phyloP scores from a whole-genome alignment of 2,329 filamentous ascomycete species.

The Epichloe sp. region DNA sequence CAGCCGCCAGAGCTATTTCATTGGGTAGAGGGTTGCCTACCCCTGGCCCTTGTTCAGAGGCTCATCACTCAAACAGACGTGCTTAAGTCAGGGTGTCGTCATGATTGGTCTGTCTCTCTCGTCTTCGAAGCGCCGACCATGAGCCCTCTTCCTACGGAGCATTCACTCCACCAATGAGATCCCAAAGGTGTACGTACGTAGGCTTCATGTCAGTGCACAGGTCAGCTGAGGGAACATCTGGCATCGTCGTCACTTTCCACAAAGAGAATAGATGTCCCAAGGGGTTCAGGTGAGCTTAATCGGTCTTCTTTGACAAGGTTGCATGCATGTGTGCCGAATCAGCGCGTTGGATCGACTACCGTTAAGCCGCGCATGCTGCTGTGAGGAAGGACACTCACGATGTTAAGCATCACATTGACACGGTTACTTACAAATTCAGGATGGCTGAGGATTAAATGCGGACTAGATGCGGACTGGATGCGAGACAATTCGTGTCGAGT shows the following conservation, averaged over 20 bases:
- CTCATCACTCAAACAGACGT: constrained; percentile 3
- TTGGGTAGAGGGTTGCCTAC: neutral
- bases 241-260: neutral
- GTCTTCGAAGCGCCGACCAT: constrained; percentile 17
- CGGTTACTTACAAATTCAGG: no score
- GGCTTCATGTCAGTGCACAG: no score
- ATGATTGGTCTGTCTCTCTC: constrained; percentile 15
- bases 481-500: neutral
- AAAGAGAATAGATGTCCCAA: neutral
- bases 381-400: no score
- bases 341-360: no score
- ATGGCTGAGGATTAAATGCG: no score
- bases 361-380: no score
- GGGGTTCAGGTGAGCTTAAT: neutral
- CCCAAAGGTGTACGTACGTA: neutral
- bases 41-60: neutral
- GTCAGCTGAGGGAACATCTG: neutral
- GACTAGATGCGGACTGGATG: no score
- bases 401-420: no score
- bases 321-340: neutral
- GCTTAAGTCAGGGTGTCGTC: neutral
- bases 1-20: neutral
- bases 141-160: constrained; percentile 5
- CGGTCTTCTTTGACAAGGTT: neutral
- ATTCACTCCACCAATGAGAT: constrained; percentile 16